Evolutionary conservation across 2,329 filamentous ascomycete species (phyloP).

Genomic region (Aureobasidium vineae): DNA sequence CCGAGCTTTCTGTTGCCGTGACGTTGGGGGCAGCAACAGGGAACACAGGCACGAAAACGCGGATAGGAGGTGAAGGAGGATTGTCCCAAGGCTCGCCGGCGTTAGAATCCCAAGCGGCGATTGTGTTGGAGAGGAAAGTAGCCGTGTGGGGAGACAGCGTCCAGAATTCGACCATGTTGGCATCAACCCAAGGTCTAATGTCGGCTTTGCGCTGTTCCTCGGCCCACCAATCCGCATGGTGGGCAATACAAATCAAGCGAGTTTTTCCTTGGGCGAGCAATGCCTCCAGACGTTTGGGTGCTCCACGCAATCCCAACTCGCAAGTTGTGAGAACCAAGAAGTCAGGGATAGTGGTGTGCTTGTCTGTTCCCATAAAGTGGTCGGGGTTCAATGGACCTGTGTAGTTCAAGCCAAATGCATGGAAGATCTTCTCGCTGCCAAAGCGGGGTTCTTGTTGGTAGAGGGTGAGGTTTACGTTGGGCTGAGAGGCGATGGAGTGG

Average conservation of each 20-base stretch:
- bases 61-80: slow-evolving; percentile 30
- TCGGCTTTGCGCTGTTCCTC: slow-evolving; percentile 25
- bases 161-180: slow-evolving; percentile 33
- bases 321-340: slow-evolving; percentile 35
- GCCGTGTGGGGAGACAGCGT: slow-evolving; percentile 34
- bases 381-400: background rate
- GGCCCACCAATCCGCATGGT: slow-evolving; percentile 33
- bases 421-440: slow-evolving; percentile 34
- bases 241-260: slow-evolving; percentile 35
- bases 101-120: slow-evolving; percentile 25
- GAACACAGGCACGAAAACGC: slow-evolving; percentile 35
- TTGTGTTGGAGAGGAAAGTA: slow-evolving; percentile 30
- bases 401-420: slow-evolving; percentile 32
- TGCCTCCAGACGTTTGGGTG: slow-evolving; percentile 29
- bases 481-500: slow-evolving; percentile 34
- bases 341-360: slow-evolving; percentile 30
- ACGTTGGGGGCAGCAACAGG: slow-evolving; percentile 31
- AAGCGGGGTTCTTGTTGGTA: slow-evolving; percentile 34
- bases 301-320: slow-evolving; percentile 32
- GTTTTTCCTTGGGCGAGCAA: slow-evolving; percentile 33
- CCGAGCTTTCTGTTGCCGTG: background rate
- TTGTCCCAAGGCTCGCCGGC: background rate
- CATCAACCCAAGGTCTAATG: slow-evolving; percentile 31
- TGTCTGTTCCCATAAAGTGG: slow-evolving; percentile 26
- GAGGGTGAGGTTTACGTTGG: slow-evolving; percentile 31